Base-by-base conservation (phyloP, 805 yeast genomes). In the Candida awuae region DNA sequence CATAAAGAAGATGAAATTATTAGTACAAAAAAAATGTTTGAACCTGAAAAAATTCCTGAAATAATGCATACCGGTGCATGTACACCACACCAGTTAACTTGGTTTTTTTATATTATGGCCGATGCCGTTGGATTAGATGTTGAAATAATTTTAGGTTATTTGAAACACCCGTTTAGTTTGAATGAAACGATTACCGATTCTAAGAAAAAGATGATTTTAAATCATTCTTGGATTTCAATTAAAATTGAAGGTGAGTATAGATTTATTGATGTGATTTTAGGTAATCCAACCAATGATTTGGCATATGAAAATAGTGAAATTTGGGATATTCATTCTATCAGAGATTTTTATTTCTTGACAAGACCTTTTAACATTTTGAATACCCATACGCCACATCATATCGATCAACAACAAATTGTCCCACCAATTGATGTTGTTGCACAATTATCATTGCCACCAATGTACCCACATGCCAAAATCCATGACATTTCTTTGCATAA, bases 161-260 rank as follows among this genome's bases (percentile, higher is more conserved):
- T 88, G 62, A 85, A 88, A 54, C 73, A 78, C 19, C 94, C 95
- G 8, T 77, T 77, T 45, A 78, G 71, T 38, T 63, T 68, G 35
- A 71, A 71, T 44, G 58, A 58, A n/a, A 42, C 51, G 1, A 30
- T 42, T 7, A 30, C 42, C 10, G 30, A 46, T 28, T 15, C 46
- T 0, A 63, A 64, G 42, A 70, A 67, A 42, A 68, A 75, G 32
- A 71, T 68, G 46, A 61, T 64, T n/a, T 56, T 78, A 27, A 85
- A 87, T 52, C 98, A 92, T 59, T 76, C 84, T 39, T 92, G 98
- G 98, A 70, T 86, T 39, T 77, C 94, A 1, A 77, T 87, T 1
- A 57, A 81, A 26, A 60, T 87, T 13, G 80, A 84, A 43, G 78
- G 79, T 29, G 82, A 83, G 54, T 87, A 88, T 75, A 67, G 90